These are phyloP conservation scores for Lactifluus rugatus DNA, from an alignment of 768 basidiomycete species.

Conservation along the genomic window DNA sequence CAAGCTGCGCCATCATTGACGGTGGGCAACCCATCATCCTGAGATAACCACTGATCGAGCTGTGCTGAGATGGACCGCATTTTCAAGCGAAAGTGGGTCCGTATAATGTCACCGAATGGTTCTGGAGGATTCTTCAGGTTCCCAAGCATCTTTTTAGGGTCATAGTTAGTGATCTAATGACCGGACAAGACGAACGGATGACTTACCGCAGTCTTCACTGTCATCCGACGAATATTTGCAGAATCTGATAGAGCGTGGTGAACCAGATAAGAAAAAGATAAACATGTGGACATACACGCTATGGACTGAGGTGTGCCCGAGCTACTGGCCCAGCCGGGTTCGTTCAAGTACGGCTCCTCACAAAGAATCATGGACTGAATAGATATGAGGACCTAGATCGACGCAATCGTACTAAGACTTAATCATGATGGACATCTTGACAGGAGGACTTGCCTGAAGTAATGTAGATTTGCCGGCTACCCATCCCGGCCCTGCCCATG, in stretches of 20 bases:
- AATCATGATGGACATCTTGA: not conserved
- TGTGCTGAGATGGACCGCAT: conserved; percentile 58
- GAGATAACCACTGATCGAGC: conserved; percentile 65
- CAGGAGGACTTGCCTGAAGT: conserved; percentile 48
- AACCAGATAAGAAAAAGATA: not conserved
- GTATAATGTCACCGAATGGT: conserved; percentile 79
- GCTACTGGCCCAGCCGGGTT: conserved; percentile 76
- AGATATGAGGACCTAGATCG: conserved; percentile 66
- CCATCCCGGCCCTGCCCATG: conserved; percentile 94
- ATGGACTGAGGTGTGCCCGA: conserved; percentile 66
- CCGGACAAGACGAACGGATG: not conserved
- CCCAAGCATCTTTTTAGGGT: conserved; percentile 58
- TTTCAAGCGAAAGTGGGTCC: conserved; percentile 86
- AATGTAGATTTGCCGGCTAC: conserved; percentile 82
- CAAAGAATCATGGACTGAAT: conserved; percentile 96
- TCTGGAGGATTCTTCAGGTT: conserved; percentile 76
- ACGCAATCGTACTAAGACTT: not conserved
- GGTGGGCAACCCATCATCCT: conserved; percentile 64
- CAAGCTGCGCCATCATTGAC: conserved; percentile 45
- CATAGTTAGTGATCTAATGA: not conserved
- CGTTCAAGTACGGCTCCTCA: conserved; percentile 89
- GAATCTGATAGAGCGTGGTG: conserved; percentile 47
- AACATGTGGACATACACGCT: conserved; percentile 48
- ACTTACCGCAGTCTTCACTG: conserved; percentile 74
- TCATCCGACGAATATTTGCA: conserved; percentile 89